A percentile compares a stretch with the other conserved stretches of the same genome.
Conservation (phyloP, 208 protist species). For the Trichomonas vaginalis region DNA sequence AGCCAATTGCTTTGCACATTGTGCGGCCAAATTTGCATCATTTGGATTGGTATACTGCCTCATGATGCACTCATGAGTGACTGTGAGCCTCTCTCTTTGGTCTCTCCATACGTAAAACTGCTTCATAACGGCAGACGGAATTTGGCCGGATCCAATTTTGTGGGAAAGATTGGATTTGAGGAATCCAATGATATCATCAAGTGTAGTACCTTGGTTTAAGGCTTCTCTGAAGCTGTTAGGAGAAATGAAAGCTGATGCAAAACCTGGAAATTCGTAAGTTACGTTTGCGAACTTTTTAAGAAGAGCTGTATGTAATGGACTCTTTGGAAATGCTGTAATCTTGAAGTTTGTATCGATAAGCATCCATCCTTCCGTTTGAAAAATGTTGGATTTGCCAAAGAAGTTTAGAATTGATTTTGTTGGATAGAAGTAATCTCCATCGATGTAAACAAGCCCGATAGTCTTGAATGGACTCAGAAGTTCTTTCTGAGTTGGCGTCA, state of each 20-base stretch:
- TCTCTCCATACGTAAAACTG: not conserved
- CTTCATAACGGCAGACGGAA: not conserved
- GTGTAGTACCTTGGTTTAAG: not conserved
- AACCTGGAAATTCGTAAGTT: conserved; percentile 1
- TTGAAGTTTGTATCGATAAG: conserved; percentile 19
- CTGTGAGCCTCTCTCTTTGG: not conserved
- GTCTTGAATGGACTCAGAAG: not conserved
- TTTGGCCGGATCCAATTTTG: not conserved
- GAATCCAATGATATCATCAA: not conserved
- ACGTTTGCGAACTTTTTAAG: not conserved
- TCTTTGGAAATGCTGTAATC: conserved; percentile 5
- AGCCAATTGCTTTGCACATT: not conserved
- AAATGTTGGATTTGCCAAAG: not conserved
- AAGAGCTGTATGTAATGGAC: not conserved
- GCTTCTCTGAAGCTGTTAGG: not conserved
- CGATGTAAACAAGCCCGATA: not conserved
- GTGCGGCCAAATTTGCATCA: not conserved
- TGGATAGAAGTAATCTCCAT: not conserved
- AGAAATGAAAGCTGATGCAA: not conserved
- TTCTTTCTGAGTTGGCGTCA: not conserved
- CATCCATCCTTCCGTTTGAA: not conserved
- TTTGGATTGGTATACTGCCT: not conserved
- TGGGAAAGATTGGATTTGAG: not conserved
- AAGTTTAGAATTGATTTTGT: not conserved
- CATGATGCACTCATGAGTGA: not conserved